Base-by-base conservation (phyloP, 805 yeast species). In the Grigorovia transvaalensis region DNA sequence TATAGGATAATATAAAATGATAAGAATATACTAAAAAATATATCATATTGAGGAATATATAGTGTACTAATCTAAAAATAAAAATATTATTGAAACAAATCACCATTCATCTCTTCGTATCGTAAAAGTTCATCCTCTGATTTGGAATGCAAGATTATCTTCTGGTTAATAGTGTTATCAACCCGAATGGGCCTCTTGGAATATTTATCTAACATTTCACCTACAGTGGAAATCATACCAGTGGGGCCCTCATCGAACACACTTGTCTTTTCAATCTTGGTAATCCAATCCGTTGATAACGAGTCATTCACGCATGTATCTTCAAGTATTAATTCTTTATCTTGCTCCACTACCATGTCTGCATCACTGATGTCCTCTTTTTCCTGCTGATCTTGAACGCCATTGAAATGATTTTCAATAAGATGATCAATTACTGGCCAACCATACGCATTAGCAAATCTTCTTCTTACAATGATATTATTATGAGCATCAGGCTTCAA, bases 401-500 rank as follows among this genome's bases (percentile, higher is more conserved):
- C 59, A 35, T 48, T 61, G 64, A 86, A 86, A 69, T 86, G 93
- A 48, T 76, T 73, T 13, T 73, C 71, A 1, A 82, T 77, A 54
- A 86, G 61, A 51, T 63, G 93, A 53, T 85, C 89, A 47, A 85
- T 71, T 0, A 85, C 87, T 0, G 79, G 81, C 95, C 95, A 86
- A 1, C 95, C 95, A 66, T 81, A 85, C 0, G 91, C 93, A 69
- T 86, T 86, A 6, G 95, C 84, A 72, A 87, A 93, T 55, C 87
- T 71, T 57, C 99, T 75, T 56, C 99, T 73, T 1, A 91, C 98
- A 29, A 88, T 75, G 30, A 93, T 89, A 61, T 89, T 91, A 61
- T 91, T 91, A 63, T 91, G 99, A 0, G 99, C 96, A 66, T 91
- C 99, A 0, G 97, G 96, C 56, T 81, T 78, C 56, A 93, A 70